Evolutionary conservation across 768 basidiomycete genomes (phyloP).

Genomic region (Suillus subaureus): DNA sequence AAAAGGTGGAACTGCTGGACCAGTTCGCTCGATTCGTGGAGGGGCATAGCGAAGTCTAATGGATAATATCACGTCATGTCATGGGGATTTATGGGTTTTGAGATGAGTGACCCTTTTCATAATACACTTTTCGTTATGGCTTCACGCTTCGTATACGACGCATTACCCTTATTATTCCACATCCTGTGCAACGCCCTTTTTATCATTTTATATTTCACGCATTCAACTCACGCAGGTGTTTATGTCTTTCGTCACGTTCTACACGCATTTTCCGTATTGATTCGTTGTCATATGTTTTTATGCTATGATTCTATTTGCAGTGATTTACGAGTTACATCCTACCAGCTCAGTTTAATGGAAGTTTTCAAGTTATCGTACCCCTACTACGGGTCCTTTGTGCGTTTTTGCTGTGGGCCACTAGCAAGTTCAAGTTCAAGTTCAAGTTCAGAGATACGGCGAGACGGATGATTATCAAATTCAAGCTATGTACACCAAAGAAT

Average conservation of each 20-base stretch:
- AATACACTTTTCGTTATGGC: background rate
- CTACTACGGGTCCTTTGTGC: no score
- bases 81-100: background rate
- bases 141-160: background rate
- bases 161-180: background rate
- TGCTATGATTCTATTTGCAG: background rate
- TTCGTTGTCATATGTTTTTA: background rate
- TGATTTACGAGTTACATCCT: background rate
- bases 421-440: background rate
- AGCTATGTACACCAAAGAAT: no score
- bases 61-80: background rate
- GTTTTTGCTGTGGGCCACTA: background rate
- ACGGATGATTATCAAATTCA: no score
- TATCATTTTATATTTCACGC: conserved; percentile 2
- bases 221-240: background rate
- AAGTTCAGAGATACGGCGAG: no score
- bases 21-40: conserved; percentile 61
- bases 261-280: conserved; percentile 5
- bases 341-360: background rate
- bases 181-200: background rate
- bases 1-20: conserved; percentile 53
- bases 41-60: conserved; percentile 23
- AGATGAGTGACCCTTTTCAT: conserved; percentile 1
- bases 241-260: background rate
- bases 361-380: background rate